Conservation (phyloP, 116 monocot genomes). For the Cymodocea nodosa region DNA sequence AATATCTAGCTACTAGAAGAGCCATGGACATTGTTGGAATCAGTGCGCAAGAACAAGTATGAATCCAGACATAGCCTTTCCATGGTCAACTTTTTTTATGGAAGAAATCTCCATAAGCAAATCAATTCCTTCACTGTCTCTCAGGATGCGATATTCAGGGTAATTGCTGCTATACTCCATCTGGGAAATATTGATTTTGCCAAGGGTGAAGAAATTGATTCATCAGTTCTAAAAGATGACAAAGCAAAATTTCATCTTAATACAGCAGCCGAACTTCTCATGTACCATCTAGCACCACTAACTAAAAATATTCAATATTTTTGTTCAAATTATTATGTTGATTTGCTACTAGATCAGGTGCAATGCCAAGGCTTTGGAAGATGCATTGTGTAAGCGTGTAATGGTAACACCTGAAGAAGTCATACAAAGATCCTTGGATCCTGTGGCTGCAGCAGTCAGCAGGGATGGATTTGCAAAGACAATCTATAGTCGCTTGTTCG, state of each 20-base stretch:
- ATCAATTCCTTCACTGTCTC: slow-evolving; percentile 5
- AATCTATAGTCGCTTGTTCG: slow-evolving; percentile 84
- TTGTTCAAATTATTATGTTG: background rate
- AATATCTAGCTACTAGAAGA: slow-evolving; percentile 86
- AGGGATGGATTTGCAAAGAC: slow-evolving; percentile 98
- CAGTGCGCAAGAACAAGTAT: slow-evolving; percentile 82
- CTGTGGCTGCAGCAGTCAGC: slow-evolving; percentile 62
- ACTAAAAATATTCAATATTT: background rate
- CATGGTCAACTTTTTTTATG: background rate
- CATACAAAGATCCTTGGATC: slow-evolving; percentile 85
- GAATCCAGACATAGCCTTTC: background rate
- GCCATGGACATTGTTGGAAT: slow-evolving; percentile 99
- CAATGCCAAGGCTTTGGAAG: slow-evolving; percentile 70
- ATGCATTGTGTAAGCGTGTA: slow-evolving; percentile 92
- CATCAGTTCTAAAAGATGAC: slow-evolving; percentile 88
- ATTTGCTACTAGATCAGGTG: slow-evolving; percentile 48
- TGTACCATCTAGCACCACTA: slow-evolving; percentile 21
- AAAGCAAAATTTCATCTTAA: slow-evolving; percentile 90
- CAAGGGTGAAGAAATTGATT: slow-evolving; percentile 91
- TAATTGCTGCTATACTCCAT: slow-evolving; percentile 97
- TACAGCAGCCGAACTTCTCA: slow-evolving; percentile 82
- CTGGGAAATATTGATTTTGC: slow-evolving; percentile 88
- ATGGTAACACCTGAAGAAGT: slow-evolving; percentile 99
- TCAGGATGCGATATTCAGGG: slow-evolving; percentile 99
- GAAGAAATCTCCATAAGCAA: background rate